Percentiles rank a stretch among this genome's conserved stretches.
Conservation (phyloP, 306 rosid genomes). For the Acacia crassicarpa region DNA sequence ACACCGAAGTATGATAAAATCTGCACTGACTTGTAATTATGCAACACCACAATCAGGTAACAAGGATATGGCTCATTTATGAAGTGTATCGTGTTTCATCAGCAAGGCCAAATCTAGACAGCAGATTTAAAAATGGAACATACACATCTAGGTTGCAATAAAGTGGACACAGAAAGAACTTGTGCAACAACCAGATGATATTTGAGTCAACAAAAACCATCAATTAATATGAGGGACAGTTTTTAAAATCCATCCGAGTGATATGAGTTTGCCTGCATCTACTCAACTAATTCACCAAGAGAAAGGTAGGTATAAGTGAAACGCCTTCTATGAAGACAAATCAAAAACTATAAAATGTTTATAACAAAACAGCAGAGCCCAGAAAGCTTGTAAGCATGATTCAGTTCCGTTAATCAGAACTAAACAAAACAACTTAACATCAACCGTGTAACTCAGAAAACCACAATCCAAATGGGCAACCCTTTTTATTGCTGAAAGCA, state of each 20-base stretch:
- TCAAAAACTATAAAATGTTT: not conserved
- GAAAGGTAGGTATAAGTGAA: not conserved
- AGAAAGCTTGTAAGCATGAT: not conserved
- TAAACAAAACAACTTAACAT: not conserved
- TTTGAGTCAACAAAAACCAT: conserved; percentile 23
- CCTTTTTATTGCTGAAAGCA: not conserved
- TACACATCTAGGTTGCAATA: not conserved
- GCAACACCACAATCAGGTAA: not conserved
- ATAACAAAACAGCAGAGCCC: conserved; percentile 2
- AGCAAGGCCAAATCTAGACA: not conserved
- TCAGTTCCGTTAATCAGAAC: not conserved
- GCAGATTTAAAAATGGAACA: not conserved
- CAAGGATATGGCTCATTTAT: not conserved
- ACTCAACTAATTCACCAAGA: conserved; percentile 5
- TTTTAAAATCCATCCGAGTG: not conserved
- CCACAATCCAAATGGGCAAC: not conserved
- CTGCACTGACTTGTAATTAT: not conserved
- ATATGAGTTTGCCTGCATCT: not conserved
- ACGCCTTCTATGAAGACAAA: not conserved
- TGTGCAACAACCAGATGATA: not conserved
- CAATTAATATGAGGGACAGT: not conserved
- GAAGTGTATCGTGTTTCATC: not conserved
- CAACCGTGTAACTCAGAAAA: conserved; percentile 6
- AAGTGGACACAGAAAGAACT: not conserved
- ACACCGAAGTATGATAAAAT: not conserved